Evolutionary conservation across 2,329 filamentous ascomycete genomes (phyloP).

Genomic region (Fusarium musae): DNA sequence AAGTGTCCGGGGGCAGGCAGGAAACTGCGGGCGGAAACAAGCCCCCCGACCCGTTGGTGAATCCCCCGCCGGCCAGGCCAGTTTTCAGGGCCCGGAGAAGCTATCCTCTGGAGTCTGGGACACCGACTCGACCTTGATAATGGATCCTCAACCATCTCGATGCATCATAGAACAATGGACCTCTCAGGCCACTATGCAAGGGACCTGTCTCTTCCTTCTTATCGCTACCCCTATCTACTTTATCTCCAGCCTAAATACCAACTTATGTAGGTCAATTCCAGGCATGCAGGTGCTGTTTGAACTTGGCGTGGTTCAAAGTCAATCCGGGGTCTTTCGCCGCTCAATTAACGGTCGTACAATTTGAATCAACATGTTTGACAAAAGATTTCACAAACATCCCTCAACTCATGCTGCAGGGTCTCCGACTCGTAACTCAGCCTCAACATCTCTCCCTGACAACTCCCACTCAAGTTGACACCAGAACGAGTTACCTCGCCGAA

Average conservation of each 20-base stretch:
- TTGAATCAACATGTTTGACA: not conserved
- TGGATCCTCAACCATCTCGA: slow-evolving; percentile 2
- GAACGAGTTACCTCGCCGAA: slow-evolving; percentile 14
- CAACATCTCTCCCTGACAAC: not conserved
- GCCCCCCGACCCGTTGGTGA: not conserved
- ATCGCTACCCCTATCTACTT: not conserved
- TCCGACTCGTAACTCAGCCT: slow-evolving; percentile 11
- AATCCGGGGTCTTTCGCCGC: not conserved
- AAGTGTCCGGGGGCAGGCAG: not conserved
- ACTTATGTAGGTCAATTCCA: slow-evolving; percentile 6
- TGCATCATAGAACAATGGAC: not conserved
- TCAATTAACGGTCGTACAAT: not conserved
- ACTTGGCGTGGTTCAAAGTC: not conserved
- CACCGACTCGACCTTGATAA: slow-evolving; percentile 3
- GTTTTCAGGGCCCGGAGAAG: slow-evolving; percentile 14
- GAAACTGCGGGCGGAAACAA: not conserved
- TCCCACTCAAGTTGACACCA: not conserved
- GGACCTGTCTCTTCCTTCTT: slow-evolving; percentile 3
- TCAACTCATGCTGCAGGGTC: not conserved
- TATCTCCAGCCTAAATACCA: slow-evolving; percentile 4
- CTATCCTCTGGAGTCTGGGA: slow-evolving; percentile 4
- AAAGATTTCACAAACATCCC: not conserved
- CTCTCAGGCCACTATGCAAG: slow-evolving; percentile 15
- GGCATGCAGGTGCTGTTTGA: not conserved
- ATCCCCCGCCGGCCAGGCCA: slow-evolving; percentile 1